Conservation (phyloP, 345 rosid species). For the Durio zibethinus region DNA sequence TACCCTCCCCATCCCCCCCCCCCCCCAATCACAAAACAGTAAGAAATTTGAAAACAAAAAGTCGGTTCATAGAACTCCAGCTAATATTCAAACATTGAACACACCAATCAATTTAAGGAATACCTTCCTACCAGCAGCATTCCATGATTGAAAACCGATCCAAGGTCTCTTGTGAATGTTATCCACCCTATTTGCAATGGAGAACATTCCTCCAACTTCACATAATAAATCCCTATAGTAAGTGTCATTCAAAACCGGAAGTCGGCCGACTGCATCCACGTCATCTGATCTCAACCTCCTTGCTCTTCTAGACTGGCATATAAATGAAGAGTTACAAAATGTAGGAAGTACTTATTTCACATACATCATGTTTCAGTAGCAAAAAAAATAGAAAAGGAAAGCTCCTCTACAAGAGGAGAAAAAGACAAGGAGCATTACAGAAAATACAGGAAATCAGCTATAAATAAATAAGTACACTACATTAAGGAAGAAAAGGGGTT, state of each 20-base stretch:
- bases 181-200: conserved; percentile 86
- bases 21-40: neutral
- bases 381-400: neutral
- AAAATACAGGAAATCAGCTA: neutral
- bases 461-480: neutral
- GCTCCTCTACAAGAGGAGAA: neutral
- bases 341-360: neutral
- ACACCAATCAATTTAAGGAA: conserved; percentile 15
- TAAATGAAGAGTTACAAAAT: conserved; percentile 1
- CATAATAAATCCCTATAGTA: conserved; percentile 65
- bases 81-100: neutral
- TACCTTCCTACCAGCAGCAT: conserved; percentile 96
- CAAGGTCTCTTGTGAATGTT: conserved; percentile 91
- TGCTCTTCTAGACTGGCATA: conserved; percentile 57
- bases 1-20: neutral
- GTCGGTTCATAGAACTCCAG: conserved; percentile 1
- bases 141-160: conserved; percentile 99
- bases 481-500: neutral
- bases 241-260: conserved; percentile 64
- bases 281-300: conserved; percentile 92
- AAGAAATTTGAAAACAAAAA: neutral
- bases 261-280: conserved; percentile 78
- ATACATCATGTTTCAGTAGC: conserved; percentile 1
- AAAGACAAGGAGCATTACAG: neutral
- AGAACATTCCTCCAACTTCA: conserved; percentile 95